Evolutionary conservation across 2,329 filamentous ascomycete species (phyloP).

Genomic region (Colletotrichum paranaense): DNA sequence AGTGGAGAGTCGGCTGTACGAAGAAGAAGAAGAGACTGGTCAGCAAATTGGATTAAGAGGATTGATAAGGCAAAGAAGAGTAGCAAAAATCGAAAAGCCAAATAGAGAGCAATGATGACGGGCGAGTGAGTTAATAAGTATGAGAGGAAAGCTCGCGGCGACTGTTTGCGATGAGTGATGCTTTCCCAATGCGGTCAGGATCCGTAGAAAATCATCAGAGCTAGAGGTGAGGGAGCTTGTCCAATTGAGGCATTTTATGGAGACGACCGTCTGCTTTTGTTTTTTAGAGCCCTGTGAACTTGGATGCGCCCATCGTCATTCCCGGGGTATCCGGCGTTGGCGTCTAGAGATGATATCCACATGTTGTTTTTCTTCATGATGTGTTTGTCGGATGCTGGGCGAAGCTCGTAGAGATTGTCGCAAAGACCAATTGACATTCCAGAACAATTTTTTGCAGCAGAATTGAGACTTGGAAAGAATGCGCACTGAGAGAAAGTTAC

Average conservation of each 20-base stretch:
- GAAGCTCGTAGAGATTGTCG: background rate
- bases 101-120: background rate
- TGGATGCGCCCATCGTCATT: constrained; percentile 26
- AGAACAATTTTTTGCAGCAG: background rate
- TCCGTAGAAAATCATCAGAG: constrained; percentile 1
- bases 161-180: background rate
- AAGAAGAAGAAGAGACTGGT: background rate
- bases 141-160: constrained; percentile 21
- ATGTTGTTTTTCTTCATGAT: background rate
- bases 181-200: constrained; percentile 1
- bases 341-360: background rate
- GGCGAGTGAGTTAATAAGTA: constrained; percentile 25
- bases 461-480: background rate
- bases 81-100: background rate
- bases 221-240: constrained; percentile 8
- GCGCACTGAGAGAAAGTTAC: constrained; percentile 10
- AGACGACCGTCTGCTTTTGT: constrained; percentile 3
- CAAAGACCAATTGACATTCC: background rate
- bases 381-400: background rate
- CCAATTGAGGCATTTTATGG: constrained; percentile 33
- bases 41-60: background rate
- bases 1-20: constrained; percentile 25
- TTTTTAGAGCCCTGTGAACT: background rate
- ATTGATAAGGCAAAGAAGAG: background rate
- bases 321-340: constrained; percentile 30